These are phyloP conservation scores for Erodium trifolium DNA, from an alignment of 441 rosid genomes.

Conservation along the genomic window DNA sequence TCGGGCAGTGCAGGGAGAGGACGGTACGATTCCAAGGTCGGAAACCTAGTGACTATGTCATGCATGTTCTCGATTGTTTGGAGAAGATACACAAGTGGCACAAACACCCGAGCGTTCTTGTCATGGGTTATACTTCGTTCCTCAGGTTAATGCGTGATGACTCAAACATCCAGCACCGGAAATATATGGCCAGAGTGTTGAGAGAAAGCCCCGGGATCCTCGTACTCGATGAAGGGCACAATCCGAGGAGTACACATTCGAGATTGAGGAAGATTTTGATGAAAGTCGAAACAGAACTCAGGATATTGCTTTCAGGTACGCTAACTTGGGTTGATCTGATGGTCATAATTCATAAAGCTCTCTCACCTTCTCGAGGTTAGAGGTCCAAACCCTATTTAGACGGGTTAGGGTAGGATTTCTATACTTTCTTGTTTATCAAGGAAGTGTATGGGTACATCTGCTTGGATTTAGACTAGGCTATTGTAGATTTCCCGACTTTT, in stretches of 20 bases:
- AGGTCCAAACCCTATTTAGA: too few species aligned
- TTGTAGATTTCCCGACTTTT: too few species aligned
- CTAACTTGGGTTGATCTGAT: too few species aligned
- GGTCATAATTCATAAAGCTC: too few species aligned
- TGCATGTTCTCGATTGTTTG: constrained; percentile 89
- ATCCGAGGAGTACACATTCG: constrained; percentile 90
- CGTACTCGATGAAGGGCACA: constrained; percentile 89
- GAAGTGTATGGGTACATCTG: too few species aligned
- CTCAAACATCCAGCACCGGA: constrained; percentile 67
- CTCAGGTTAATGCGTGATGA: constrained; percentile 80
- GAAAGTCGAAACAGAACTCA: constrained; percentile 75
- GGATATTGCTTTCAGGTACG: constrained; percentile 43
- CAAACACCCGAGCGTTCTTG: constrained; percentile 78
- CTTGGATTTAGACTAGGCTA: too few species aligned
- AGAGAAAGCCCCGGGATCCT: constrained; percentile 84
- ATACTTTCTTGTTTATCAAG: too few species aligned
- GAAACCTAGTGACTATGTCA: constrained; percentile 65
- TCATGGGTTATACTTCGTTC: constrained; percentile 95
- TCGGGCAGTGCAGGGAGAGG: constrained; percentile 37
- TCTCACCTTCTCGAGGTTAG: too few species aligned
- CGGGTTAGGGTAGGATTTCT: too few species aligned
- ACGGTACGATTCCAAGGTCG: constrained; percentile 37
- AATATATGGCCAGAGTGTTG: constrained; percentile 77
- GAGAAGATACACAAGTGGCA: constrained; percentile 96
- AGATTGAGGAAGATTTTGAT: constrained; percentile 82